Evolutionary conservation across 2,329 filamentous ascomycete genomes (phyloP).

Genomic region (Chrysoporthe austroafricana): DNA sequence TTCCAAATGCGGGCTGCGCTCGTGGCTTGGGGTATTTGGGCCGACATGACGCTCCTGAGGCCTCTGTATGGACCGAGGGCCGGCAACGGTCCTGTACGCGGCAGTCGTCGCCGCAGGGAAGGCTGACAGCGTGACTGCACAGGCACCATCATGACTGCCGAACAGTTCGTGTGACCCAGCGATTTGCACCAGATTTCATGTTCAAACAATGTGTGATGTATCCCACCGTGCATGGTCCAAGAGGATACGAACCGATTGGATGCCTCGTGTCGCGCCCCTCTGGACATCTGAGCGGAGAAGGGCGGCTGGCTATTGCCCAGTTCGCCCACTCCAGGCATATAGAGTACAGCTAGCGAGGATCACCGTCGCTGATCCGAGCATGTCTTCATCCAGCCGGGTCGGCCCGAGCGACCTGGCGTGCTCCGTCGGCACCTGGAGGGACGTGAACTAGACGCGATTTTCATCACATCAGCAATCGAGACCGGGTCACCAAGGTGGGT

Average conservation of each 20-base stretch:
- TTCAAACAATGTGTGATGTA: too few relatives aligned
- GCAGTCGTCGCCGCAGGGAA: background rate
- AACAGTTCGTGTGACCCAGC: background rate
- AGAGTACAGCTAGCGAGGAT: background rate
- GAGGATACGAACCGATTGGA: too few relatives aligned
- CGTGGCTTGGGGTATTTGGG: background rate
- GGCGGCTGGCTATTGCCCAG: too few relatives aligned
- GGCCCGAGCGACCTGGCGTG: slow-evolving; percentile 8
- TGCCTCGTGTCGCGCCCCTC: too few relatives aligned
- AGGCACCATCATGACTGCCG: background rate
- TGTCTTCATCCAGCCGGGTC: slow-evolving; percentile 6
- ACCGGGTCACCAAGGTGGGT: slow-evolving; percentile 10
- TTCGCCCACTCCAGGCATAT: background rate
- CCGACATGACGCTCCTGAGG: background rate
- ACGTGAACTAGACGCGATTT: slow-evolving; percentile 7
- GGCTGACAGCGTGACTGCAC: background rate
- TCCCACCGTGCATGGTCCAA: too few relatives aligned
- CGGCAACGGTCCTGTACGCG: background rate
- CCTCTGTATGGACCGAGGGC: background rate
- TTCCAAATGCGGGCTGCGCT: background rate
- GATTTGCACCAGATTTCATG: too few relatives aligned
- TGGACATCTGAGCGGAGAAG: too few relatives aligned
- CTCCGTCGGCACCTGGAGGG: background rate
- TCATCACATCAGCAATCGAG: slow-evolving; percentile 23
- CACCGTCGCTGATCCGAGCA: background rate